Evolutionary conservation across 139 green algal species (phyloP).

Genomic region (Closterium sp.): DNA sequence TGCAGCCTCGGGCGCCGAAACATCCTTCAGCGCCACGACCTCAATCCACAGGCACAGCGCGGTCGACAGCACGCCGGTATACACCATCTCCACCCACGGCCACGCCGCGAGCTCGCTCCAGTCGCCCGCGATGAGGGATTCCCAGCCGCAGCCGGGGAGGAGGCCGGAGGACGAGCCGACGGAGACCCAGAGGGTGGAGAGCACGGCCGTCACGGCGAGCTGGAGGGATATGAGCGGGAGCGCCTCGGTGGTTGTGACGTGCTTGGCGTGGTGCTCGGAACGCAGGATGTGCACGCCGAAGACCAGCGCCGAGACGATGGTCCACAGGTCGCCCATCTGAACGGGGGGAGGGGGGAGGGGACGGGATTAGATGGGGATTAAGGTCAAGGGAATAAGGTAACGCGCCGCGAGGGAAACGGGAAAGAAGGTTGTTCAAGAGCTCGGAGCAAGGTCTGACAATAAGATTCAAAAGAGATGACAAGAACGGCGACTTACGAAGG

Average conservation of each 20-base stretch:
- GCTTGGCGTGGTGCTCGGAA: conserved; percentile 46
- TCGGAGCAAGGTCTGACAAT: too few species aligned
- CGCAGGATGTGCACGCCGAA: conserved; percentile 74
- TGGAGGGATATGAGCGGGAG: conserved; percentile 50
- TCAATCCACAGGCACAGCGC: conserved; percentile 59
- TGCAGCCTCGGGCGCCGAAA: conserved; percentile 57
- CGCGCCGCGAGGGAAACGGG: too few species aligned
- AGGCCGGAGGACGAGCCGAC: too few species aligned
- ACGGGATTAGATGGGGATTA: neutral
- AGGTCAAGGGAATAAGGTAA: neutral
- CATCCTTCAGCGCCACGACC: conserved; percentile 49
- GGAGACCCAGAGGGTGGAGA: conserved; percentile 7
- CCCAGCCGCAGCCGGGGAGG: neutral
- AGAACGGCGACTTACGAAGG: conserved; percentile 6
- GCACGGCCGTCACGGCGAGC: conserved; percentile 37
- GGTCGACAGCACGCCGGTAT: conserved; percentile 64
- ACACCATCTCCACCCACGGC: conserved; percentile 46
- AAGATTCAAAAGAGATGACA: too few species aligned
- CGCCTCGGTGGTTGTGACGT: neutral
- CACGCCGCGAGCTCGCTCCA: neutral
- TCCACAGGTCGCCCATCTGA: conserved; percentile 69
- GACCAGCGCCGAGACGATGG: conserved; percentile 64
- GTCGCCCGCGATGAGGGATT: neutral
- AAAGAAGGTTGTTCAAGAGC: too few species aligned
- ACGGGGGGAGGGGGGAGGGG: neutral